Evolutionary conservation across 169 alveolate genomes (phyloP), one percentile per base, ranked within the genome.

Genomic region (Plasmodium berghei): DNA sequence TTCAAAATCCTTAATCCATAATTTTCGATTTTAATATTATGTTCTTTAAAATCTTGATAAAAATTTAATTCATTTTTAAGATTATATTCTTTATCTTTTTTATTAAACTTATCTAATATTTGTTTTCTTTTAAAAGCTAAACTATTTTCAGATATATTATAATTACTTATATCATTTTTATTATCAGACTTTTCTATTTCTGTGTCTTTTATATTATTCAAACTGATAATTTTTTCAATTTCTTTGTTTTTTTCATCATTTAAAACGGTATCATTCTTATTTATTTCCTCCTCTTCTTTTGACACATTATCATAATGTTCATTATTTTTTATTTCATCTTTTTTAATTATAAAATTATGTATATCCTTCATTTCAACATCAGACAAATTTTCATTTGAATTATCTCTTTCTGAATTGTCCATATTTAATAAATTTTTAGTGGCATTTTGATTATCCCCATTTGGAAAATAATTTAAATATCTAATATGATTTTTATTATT

Each of bases 31-130:
- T 83, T 1, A 8, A 83, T 67, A 59, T 83, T 69, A 45, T 83
- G 90, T 24, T 83, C 73, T 20, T 83, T 61, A 67, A 83, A 83
- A 83, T 83, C 90, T 14, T 71, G 54, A 71, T 83, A 83, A 28
- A 83, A 66, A 59, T 55, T 83, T 46, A 83, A 28, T 83, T 83
- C 90, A 0, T 83, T 67, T 67, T 48, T 83, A 61, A 83, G 34
- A 28, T 67, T 67, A 18, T 48, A 22, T 1, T 83, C 90, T 61
- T 66, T 69, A 18, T 83, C 73, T 22, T 61, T 67, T 67, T 67
- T 83, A 14, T 62, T 52, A 26, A 83, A 52, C 40, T 54, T 83
- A 14, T 83, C 90, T 59, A 83, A 46, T 24, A 83, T 26, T 16
- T 24, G 14, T 83, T 83, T 83, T 71, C 90, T 83, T 59, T 66